Conservation (phyloP, 2,329 filamentous ascomycete species). For the Alternaria brassicae region DNA sequence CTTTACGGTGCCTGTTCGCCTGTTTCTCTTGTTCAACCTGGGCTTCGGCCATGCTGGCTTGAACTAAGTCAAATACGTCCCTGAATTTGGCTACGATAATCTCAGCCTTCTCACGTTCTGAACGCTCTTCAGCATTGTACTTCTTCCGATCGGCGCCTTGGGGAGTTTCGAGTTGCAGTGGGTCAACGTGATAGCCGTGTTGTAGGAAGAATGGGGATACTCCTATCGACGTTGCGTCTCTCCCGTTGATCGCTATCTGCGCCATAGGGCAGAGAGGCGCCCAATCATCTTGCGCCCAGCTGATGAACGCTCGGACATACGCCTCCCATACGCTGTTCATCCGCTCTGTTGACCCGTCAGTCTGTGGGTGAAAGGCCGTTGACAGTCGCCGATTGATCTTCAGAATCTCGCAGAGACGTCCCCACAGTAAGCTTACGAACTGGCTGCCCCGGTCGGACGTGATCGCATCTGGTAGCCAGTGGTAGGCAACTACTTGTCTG, state of each 20-base stretch:
- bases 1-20: not conserved
- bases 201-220: not conserved
- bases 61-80: not conserved
- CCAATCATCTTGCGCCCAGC: not conserved
- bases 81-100: not conserved
- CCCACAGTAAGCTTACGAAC: not conserved
- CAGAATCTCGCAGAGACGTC: not conserved
- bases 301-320: not conserved
- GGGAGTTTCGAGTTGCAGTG: not conserved
- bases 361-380: conserved; percentile 6
- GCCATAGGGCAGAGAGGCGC: not conserved
- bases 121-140: not conserved
- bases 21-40: not conserved
- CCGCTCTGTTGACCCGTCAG: not conserved
- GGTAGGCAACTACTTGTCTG: not conserved
- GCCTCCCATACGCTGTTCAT: not conserved
- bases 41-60: not conserved
- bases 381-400: not conserved
- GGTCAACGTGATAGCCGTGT: not conserved
- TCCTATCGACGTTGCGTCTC: not conserved
- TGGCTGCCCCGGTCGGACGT: not conserved
- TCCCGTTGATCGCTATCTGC: not conserved
- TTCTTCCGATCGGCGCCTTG: not conserved
- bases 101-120: not conserved
- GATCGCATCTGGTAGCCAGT: not conserved